Percentiles rank a stretch among this genome's conserved stretches.
These are phyloP conservation scores for Scolecobasidium constrictum DNA, from an alignment of 2,329 filamentous ascomycete genomes.

Conservation along the genomic window DNA sequence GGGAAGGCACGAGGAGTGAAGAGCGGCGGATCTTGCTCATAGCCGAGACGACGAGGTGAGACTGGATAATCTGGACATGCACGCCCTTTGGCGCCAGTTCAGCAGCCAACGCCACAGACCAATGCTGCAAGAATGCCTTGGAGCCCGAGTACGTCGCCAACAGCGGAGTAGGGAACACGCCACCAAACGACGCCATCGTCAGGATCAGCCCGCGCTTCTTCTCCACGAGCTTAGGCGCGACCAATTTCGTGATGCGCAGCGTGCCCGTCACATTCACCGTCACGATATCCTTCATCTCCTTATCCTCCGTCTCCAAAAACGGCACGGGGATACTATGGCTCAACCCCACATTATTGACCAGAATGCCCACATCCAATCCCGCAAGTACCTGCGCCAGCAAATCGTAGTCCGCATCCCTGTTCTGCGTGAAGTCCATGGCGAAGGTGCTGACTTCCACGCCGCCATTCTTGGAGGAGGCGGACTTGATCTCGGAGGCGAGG, in stretches of 20 bases:
- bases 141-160: conserved; percentile 94
- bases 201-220: conserved; percentile 82
- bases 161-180: conserved; percentile 81
- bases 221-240: conserved; percentile 74
- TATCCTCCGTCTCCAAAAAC: conserved; percentile 66
- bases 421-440: conserved; percentile 83
- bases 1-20: conserved; percentile 67
- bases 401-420: conserved; percentile 71
- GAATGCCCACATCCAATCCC: conserved; percentile 69
- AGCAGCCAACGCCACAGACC: conserved; percentile 75
- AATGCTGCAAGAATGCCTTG: conserved; percentile 97
- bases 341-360: conserved; percentile 95
- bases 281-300: conserved; percentile 82
- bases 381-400: conserved; percentile 57
- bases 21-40: conserved; percentile 92
- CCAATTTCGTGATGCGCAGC: conserved; percentile 72
- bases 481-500: conserved; percentile 63
- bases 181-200: conserved; percentile 95
- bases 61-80: conserved; percentile 82
- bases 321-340: conserved; percentile 88
- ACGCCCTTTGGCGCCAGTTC: conserved; percentile 75
- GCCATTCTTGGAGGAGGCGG: conserved; percentile 49
- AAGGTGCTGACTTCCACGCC: conserved; percentile 43
- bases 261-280: conserved; percentile 92
- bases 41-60: conserved; percentile 85